Base-by-base conservation (phyloP, 371 early-diverging fungal species). In the Syncephalastrum contaminatum region DNA sequence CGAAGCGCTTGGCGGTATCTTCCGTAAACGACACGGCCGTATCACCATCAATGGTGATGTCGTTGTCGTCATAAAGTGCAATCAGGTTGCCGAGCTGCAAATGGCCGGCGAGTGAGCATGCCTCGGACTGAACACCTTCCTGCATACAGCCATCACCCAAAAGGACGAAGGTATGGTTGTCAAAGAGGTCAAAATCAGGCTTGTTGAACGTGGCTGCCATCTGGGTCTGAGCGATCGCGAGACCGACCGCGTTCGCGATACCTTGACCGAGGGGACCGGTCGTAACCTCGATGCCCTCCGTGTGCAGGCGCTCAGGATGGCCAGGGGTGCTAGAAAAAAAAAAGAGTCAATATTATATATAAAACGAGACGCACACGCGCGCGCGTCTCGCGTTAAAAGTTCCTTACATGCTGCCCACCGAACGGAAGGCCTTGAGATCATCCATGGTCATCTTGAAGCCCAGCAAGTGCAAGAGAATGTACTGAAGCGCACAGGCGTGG, bases 241-340 rank as follows among this genome's bases (percentile, higher is more conserved):
- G 84, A 68, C 99, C 99, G 53, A 99, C 99, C 44, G 98, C 92
- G 58, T 95, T 94, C 41, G 94, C 77, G 58, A 99, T 82, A 70
- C 74, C 99, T 87, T 99, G 99, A 51, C 99, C 99, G 27, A 99
- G 88, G 44, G 99, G 99, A 42, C 99, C 99, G 39, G 99, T 99
- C 48, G 99, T 94, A 25, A 95, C 95, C 74, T 99, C 99, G 64
- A 99, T 88, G 45, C 98, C 98, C 25, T 81, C 79, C 41, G 95
- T 93, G 19, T 88, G 72, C 55, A 82, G 84, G 46, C 82, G 78
- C 77, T 99, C 98, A 51, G 98, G 98, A 72, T 99, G 98, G 7
- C 98, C 97, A 20, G 97, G 97, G 45, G 94, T 93, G 64, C 90
- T 90, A 66, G 12, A 58, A 12, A 12, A 19, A 16, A 20, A 56